Evolutionary conservation across 345 rosid species (phyloP), one percentile per base, ranked within the genome.

Genomic region (Zanthoxylum bungeanum): DNA sequence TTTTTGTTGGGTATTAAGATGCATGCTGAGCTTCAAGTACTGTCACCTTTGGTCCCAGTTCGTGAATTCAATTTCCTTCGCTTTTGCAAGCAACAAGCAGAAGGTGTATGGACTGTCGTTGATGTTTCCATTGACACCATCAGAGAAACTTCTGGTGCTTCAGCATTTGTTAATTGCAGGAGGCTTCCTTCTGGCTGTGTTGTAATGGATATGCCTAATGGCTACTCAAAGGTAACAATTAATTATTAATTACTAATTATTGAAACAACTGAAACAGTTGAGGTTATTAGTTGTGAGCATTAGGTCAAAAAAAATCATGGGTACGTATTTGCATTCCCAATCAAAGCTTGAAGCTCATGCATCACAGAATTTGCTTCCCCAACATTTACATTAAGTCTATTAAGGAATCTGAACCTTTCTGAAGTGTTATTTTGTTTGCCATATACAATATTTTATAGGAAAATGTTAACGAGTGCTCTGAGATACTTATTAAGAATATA

Each of bases 181-280:
- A 91, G 98, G 82, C 95, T 93, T 57, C 99, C 99, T 40, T 96
- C 99, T 0, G 99, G 98, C 72, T 96, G 98, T 65, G 90, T 96
- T 27, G 92, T 96, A 36, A 97, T 90, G 79, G 99, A 96, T 75
- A 85, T 91, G 92, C 91, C 97, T n/a, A 93, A 90, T 82, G 97
- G 96, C 3, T 96, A 89, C 86, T 91, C 97, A 31, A 91, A 88
- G 98, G 99, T 96, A 82, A 77, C 16, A 37, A 24, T 7, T 27
- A 6, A 21, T 17, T 19, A 9, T 21, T 39, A 17, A 10, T 6
- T 16, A 16, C n/a, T n/a, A n/a, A n/a, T n/a, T n/a, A n/a, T n/a
- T n/a, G n/a, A n/a, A n/a, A n/a, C n/a, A n/a, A n/a, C n/a, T n/a
- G n/a, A n/a, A n/a, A 61, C 64, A 56, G 50, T 69, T 31, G 36